Base-by-base conservation (phyloP, 805 yeast genomes). In the Candida ovalis region DNA sequence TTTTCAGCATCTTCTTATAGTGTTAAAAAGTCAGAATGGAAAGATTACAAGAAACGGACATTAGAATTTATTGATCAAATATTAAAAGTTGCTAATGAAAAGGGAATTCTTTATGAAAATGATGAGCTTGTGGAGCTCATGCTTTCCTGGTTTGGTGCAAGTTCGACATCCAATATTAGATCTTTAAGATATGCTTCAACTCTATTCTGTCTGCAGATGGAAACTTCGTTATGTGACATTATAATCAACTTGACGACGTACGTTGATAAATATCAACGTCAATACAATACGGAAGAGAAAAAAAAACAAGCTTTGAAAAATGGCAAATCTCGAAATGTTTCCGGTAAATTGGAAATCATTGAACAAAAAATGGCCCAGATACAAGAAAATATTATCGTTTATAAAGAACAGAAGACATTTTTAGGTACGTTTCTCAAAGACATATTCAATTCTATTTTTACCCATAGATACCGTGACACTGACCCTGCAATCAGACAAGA, bases 401-500 rank as follows among this genome's bases (percentile, higher is more conserved):
- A 74, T 66, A 62, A 72, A 37, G 68, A 63, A 8, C 83, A 84
- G 50, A 77, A 78, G 45, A 68, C 68, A n/a, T 75, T 78, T 1
- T 57, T 84, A 3, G 77, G 75, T 33, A 81, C 74, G 45, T 78
- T 79, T 47, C 72, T 86, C 36, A 78, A 75, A 48, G 95, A 88
- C 52, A 75, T 87, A 9, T 76, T 82, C 28, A 81, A 78, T 54
- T 73, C 84, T 1, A 77, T 84, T 8, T 87, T 88, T 61, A 78
- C 81, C 10, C 88, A 84, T 59, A 72, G 97, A 54, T 87, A 86
- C 62, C 81, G 90, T 53, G 97, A 91, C 63, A 74, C 84, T 13
- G 96, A 88, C 59, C 78, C 83, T 5, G 62, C 64, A 5, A 86
- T 91, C 32, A 75, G 97, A 56, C 75, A 77, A 27, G 89, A 84